Percentiles rank a stretch among this genome's conserved stretches.
These are phyloP conservation scores for Stagonosporopsis cucurbitacearum DNA, from an alignment of 2,329 filamentous ascomycete genomes.

Conservation along the genomic window DNA sequence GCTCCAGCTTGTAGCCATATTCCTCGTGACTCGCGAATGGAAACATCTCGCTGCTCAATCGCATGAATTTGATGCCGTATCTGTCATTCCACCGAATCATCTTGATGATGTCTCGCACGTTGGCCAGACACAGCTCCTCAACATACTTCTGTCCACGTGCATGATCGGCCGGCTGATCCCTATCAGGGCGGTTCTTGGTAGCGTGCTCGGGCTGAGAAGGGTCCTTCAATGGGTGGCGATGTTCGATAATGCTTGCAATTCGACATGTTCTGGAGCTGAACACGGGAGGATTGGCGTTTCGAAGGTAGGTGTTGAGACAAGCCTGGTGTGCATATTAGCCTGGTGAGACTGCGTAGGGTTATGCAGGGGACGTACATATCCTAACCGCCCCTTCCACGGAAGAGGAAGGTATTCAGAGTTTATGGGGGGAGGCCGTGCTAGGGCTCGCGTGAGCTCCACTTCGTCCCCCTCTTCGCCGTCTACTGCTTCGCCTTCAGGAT, in stretches of 20 bases:
- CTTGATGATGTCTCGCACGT: conserved; percentile 81
- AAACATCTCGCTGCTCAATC: conserved; percentile 95
- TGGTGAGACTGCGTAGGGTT: conserved; percentile 23
- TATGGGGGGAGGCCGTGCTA: conserved; percentile 73
- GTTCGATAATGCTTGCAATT: conserved; percentile 87
- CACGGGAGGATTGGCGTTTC: conserved; percentile 79
- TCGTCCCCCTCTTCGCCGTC: conserved; percentile 53
- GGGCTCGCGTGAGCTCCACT: conserved; percentile 64
- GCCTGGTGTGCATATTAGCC: conserved; percentile 60
- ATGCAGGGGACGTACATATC: conserved; percentile 70
- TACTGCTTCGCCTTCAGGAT: conserved; percentile 60
- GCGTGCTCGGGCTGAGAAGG: conserved; percentile 78
- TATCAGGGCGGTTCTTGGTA: conserved; percentile 86
- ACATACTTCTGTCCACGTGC: conserved; percentile 75
- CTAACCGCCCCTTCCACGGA: conserved; percentile 87
- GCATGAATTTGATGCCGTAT: conserved; percentile 90
- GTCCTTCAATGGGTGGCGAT: conserved; percentile 80
- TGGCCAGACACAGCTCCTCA: conserved; percentile 77
- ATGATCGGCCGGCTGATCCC: conserved; percentile 69
- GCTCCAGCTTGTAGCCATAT: conserved; percentile 83
- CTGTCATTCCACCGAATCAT: conserved; percentile 92
- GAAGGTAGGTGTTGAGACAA: conserved; percentile 90
- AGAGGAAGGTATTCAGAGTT: conserved; percentile 84
- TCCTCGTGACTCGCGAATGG: conserved; percentile 90
- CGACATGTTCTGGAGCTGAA: conserved; percentile 92